phyloP scores from a whole-genome alignment of 2,329 filamentous ascomycete genomes.

The Claviceps digitariae region DNA sequence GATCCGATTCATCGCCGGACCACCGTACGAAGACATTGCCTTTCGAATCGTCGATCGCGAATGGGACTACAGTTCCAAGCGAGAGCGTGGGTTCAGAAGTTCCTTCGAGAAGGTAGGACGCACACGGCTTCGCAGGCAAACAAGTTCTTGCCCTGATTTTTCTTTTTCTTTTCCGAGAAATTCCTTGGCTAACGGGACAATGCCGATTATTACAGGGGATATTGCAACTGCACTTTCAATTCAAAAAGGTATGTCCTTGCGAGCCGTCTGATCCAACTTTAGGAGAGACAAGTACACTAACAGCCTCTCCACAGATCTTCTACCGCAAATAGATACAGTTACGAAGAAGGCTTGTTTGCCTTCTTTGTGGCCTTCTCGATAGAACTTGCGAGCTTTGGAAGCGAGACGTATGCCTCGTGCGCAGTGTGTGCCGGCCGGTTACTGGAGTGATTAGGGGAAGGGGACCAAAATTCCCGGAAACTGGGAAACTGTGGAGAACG shows the following conservation, averaged over 20 bases:
- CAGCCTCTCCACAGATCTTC: conserved; percentile 5
- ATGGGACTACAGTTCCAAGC: conserved; percentile 96
- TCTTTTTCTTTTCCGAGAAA: neutral
- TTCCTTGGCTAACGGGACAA: neutral
- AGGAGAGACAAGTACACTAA: neutral
- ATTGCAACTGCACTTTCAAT: conserved; percentile 92
- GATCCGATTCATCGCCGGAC: conserved; percentile 88
- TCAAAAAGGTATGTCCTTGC: conserved; percentile 63
- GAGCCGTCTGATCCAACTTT: neutral
- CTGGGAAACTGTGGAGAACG: neutral
- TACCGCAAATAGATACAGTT: conserved; percentile 6
- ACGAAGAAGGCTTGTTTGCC: neutral
- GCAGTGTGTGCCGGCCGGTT: neutral
- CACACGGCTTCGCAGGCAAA: conserved; percentile 10
- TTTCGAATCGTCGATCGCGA: conserved; percentile 97
- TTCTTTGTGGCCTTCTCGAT: neutral
- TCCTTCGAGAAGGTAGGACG: conserved; percentile 85
- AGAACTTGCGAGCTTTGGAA: neutral
- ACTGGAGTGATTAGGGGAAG: neutral
- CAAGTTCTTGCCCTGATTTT: neutral
- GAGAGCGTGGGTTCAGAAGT: conserved; percentile 86
- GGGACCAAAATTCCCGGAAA: neutral
- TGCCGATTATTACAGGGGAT: conserved; percentile 31
- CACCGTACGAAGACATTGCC: conserved; percentile 92
- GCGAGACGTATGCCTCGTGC: neutral